These are phyloP conservation scores for Diaporthe sp. DNA, from an alignment of 2,329 filamentous ascomycete species.

Conservation along the genomic window DNA sequence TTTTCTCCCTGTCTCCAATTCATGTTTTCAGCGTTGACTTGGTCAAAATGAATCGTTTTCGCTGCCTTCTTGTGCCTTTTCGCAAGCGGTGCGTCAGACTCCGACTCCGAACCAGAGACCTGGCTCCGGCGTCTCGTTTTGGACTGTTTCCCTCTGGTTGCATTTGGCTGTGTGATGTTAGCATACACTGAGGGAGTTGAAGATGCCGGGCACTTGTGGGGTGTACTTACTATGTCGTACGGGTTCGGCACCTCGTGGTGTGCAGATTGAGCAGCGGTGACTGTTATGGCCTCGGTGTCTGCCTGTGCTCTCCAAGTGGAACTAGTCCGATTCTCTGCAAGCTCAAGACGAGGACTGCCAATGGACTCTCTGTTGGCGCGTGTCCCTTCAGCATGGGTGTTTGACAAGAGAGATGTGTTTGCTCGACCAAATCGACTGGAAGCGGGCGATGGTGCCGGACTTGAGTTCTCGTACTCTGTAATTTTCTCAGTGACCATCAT, in stretches of 20 bases:
- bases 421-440: neutral
- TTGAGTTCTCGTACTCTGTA: neutral
- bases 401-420: neutral
- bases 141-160: neutral
- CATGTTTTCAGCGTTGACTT: neutral
- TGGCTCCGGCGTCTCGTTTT: neutral
- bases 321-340: neutral
- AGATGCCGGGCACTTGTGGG: no score
- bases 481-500: neutral
- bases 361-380: neutral
- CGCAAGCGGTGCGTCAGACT: neutral
- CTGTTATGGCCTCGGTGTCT: neutral
- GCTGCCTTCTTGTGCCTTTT: conserved; percentile 6
- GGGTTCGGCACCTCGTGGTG: neutral
- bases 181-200: neutral
- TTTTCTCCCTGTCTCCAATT: neutral
- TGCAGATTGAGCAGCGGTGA: neutral
- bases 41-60: neutral
- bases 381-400: neutral
- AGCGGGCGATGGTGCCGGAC: neutral
- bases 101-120: neutral
- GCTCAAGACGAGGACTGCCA: neutral
- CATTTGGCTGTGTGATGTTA: neutral
- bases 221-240: neutral
- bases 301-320: neutral